Percentiles rank a stretch among this genome's conserved stretches.
Conservation (phyloP, 148 eudicot genomes). For the Oxyria digyna region DNA sequence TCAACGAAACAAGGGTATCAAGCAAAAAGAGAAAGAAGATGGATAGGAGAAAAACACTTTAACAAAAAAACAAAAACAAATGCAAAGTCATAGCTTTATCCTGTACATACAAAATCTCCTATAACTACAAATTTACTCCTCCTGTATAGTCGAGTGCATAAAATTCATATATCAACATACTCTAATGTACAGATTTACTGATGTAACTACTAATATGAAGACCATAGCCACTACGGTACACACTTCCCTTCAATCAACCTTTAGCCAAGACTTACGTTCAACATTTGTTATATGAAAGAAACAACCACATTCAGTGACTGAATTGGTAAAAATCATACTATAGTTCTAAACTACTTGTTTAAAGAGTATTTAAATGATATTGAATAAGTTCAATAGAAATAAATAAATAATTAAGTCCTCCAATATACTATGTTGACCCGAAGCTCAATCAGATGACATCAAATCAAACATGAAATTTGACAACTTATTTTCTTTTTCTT, state of each 20-base stretch:
- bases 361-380: too few relatives aligned
- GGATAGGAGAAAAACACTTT: background rate
- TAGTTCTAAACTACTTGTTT: too few relatives aligned
- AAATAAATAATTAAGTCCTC: too few relatives aligned
- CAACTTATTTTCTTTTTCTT: too few relatives aligned
- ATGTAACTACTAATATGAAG: background rate
- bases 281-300: too few relatives aligned
- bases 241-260: background rate
- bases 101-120: background rate
- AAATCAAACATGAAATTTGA: too few relatives aligned
- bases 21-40: background rate
- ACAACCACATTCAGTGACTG: too few relatives aligned
- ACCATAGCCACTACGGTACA: background rate
- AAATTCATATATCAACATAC: background rate
- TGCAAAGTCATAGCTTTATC: background rate
- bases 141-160: background rate
- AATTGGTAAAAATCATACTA: too few relatives aligned
- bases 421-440: too few relatives aligned
- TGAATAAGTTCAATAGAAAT: too few relatives aligned
- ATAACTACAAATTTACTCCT: background rate
- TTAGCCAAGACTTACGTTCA: background rate
- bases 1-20: background rate
- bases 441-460: too few relatives aligned
- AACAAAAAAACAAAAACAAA: background rate
- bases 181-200: background rate